phyloP scores from a whole-genome alignment of 2,329 filamentous ascomycete genomes.

The Claviceps purpurea region DNA sequence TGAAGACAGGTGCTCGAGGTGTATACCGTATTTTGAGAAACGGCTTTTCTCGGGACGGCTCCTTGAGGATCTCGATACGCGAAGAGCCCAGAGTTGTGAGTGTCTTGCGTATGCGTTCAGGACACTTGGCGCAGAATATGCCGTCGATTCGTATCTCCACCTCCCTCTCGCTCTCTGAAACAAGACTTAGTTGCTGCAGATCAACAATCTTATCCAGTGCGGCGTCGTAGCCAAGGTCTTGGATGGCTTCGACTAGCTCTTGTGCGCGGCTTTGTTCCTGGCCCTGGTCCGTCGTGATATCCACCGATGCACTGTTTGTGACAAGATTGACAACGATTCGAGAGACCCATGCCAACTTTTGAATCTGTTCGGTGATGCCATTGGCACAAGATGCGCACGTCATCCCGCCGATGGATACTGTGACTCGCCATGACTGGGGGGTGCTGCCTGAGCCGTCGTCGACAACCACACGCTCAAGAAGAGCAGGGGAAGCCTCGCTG shows the following conservation, averaged over 20 bases:
- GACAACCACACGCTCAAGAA: conserved; percentile 14
- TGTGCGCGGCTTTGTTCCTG: conserved; percentile 17
- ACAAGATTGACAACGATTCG: conserved; percentile 50
- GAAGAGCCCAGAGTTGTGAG: conserved; percentile 38
- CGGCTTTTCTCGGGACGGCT: conserved; percentile 46
- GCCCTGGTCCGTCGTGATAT: conserved; percentile 26
- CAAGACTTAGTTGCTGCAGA: conserved; percentile 27
- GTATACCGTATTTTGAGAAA: conserved; percentile 59
- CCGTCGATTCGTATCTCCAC: conserved; percentile 56
- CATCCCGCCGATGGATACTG: conserved; percentile 56
- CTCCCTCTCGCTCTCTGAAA: conserved; percentile 29
- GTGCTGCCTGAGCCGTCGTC: conserved; percentile 4
- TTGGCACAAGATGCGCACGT: conserved; percentile 58
- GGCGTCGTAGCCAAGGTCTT: conserved; percentile 54
- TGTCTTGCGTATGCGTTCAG: conserved; percentile 40
- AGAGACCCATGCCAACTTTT: conserved; percentile 42
- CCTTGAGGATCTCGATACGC: conserved; percentile 37
- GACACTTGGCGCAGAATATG: conserved; percentile 64
- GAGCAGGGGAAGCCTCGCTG: conserved; percentile 3
- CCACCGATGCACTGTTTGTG: conserved; percentile 50
- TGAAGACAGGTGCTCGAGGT: conserved; percentile 55
- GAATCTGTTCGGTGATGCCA: conserved; percentile 45
- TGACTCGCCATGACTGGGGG: conserved; percentile 30
- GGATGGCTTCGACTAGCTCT: conserved; percentile 33
- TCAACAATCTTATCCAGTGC: conserved; percentile 37